Evolutionary conservation across 2,329 filamentous ascomycete species (phyloP), one percentile per base, ranked within the genome.

Genomic region (Fusarium aywerte): DNA sequence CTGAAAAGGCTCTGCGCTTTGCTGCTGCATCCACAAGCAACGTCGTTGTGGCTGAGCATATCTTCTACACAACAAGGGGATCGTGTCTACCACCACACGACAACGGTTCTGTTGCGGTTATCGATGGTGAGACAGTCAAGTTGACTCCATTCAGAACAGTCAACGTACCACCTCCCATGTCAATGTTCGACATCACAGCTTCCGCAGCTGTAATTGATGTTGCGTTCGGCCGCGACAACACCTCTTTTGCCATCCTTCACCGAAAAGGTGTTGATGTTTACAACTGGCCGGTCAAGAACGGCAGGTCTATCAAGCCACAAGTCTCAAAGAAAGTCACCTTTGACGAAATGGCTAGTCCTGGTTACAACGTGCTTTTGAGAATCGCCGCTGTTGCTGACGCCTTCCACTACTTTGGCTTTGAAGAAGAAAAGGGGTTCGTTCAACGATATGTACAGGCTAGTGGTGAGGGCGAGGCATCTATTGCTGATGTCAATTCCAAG

Each of bases 161-260:
- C 13, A 97, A 96, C 72, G 85, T 97, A 4, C 96, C 96, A 23
- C 96, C 96, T 27, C 96, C 96, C 1, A 97, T 98, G 93, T 89
- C 93, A 16, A 84, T 95, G 65, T 91, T 91, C 68, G 92, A 96
- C 58, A 73, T 97, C 18, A 73, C 81, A 13, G 78, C 91, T 27
- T 81, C 86, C 15, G 84, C 84, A 0, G 89, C 90, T 52, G 85
- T 88, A 4, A 80, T 92, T 18, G 93, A 97, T 78, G 87, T 96
- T 50, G 88, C 90, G 0, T 89, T 97, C 68, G 90, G 88, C 48
- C 83, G 82, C 15, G 84, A 85, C 45, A 89, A 90, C 47, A 84
- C 83, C 2, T 82, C 83, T 9, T 84, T 98, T 74, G 92, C 89
- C 5, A 85, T 96, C 10, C 81, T 97, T 20, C 91, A 93, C 70